Percentiles rank a stretch among this genome's conserved stretches.
phyloP scores from a whole-genome alignment of 2,329 filamentous ascomycete genomes.

The Exophiala spinifera region DNA sequence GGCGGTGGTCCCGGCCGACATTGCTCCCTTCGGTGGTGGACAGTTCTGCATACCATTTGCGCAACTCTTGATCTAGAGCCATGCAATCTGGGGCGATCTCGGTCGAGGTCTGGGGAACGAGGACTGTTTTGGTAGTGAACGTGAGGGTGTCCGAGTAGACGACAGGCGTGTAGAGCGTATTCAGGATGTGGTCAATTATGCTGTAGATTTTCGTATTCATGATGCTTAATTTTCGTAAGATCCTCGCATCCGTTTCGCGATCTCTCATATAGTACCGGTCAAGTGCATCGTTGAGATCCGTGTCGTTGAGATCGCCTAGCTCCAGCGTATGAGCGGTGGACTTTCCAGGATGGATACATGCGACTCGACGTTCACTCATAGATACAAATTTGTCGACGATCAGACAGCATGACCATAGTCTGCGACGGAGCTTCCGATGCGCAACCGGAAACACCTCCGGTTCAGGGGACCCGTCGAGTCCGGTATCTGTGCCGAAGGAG shows the following conservation, averaged over 20 bases:
- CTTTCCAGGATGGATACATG: conserved; percentile 37
- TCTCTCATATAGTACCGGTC: background rate
- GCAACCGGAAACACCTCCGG: background rate
- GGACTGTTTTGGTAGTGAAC: conserved; percentile 4
- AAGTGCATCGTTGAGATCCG: background rate
- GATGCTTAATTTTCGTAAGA: conserved; percentile 1
- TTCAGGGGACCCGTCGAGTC: background rate
- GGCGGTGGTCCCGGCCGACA: background rate
- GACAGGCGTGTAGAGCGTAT: conserved; percentile 4
- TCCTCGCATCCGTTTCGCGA: background rate
- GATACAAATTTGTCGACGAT: conserved; percentile 6
- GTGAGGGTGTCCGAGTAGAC: background rate
- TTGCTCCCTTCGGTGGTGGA: background rate
- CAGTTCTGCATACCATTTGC: conserved; percentile 4
- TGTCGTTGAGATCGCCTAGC: background rate
- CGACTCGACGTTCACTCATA: conserved; percentile 75
- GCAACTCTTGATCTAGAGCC: conserved; percentile 13
- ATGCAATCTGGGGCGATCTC: background rate
- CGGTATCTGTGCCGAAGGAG: conserved; percentile 7
- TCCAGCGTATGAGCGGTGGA: no score
- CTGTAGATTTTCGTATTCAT: conserved; percentile 14
- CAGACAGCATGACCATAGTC: conserved; percentile 10
- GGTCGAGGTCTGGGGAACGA: conserved; percentile 7
- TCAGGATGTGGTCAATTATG: conserved; percentile 12
- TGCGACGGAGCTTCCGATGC: conserved; percentile 1